Evolutionary conservation across 192 early-diverging fungal species (phyloP), one percentile per base, ranked within the genome.

Genomic region (Chytriomyces hyalinus): DNA sequence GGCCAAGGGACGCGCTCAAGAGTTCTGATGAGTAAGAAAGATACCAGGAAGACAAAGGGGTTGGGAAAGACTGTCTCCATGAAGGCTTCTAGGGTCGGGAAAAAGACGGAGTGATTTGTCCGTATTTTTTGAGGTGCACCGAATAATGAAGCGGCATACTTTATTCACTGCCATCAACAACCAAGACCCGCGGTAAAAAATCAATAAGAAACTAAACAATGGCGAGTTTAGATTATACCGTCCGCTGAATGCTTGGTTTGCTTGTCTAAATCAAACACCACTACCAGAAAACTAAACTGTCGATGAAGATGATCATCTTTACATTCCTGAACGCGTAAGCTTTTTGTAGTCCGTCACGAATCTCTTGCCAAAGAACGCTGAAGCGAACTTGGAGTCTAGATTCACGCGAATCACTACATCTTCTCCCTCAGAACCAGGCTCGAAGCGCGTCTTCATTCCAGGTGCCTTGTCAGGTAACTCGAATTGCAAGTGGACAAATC

Each of bases 1-100:
- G 95, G 96, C 13, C 84, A 92, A 28, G 96, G 96, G 6, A 92
- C 92, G 24, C 83, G 96, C 6, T 90, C 95, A 70, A 83, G 82
- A 49, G 71, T 70, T 6, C 70, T 82, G 24, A 96, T 98, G 96
- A 92, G 82, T 70, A 80, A 89, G 45, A 95, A 92, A 81, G 95
- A 93, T 53, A 73, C 77, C 6, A 79, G 86, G 43, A 93, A 93
- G 85, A 90, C 79, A 75, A 74, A 82, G 75, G 91, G 91, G 0
- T 15, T 86, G 20, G 81, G 76, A 51, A 93, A 93, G 71, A 93
- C 90, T 5, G 76, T 85, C 13, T 77, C 72, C 1, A 57, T 36
- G 63, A 84, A 84, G 72, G 50, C n/a, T 11, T 47, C 46, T 9
- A 59, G 81, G 49, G 81, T 80, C 10, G 81, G 81, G 26, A 60